Evolutionary conservation across 306 rosid genomes (phyloP), one percentile per base, ranked within the genome.

Genomic region (Mimosa pudica): DNA sequence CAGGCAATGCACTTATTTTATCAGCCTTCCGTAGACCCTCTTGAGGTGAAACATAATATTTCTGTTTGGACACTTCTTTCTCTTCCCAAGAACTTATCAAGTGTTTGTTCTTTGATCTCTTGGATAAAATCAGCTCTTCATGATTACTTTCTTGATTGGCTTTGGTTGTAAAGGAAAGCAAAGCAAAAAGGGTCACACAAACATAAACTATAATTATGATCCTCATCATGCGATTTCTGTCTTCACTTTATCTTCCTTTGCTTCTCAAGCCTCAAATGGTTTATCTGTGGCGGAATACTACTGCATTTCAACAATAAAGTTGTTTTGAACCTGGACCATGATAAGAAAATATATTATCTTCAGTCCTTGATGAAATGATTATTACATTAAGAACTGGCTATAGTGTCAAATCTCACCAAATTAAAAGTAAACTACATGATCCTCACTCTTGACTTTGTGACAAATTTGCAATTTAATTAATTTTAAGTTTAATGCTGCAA

Each of bases 1-100:
- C 91, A 16, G 90, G 93, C 88, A 91, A 77, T 77, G 78, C 60
- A 1, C 51, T 71, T 70, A 89, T 86, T 77, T 84, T 89, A 38
- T 89, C 91, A 73, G 77, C 83, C 57, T 75, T 58, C 70, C 10
- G 81, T 42, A 64, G 41, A 0, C 85, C 90, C 30, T 85, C 82
- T 35, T 82, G 89, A 60, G 65, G 12, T 60, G 74, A 80, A 48
- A 60, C 78, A 71, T 51, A 55, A 68, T 71, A 69, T 68, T 75
- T 44, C 49, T 67, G 14, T 78, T 77, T 68, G n/a, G 32, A 20
- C 44, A 60, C 71, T 54, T 74, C 84, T 14, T 71, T 46, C 45
- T 30, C 73, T 49, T 49, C 73, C 88, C 84, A 84, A 9, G 81
- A 57, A 30, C 36, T 61, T 10, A 12, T 44, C 8, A 30, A 5